Base-by-base conservation (phyloP, 2,329 filamentous ascomycete species). In the Anisogramma anomala region DNA sequence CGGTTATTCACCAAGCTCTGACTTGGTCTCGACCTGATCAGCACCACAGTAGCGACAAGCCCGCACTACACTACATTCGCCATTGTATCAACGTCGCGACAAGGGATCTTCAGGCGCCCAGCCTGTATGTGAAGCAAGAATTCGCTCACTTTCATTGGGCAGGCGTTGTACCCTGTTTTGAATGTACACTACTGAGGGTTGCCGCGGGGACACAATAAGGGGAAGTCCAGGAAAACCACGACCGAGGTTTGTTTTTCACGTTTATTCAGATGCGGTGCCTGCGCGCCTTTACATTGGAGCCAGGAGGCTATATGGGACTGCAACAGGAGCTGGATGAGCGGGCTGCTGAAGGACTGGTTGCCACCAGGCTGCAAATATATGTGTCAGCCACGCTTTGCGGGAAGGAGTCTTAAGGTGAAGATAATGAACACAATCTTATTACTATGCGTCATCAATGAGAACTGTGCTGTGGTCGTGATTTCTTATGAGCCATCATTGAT, bases 141-240 rank as follows among this genome's bases (percentile, higher is more conserved):
- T 27, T 20, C 32, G 28, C 22, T 39, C 25, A 25, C 18, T 25
- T 41, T 32, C 31, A 30, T 22, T 33, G n/a, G 27, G 20, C 33
- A 36, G 38, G 39, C 35, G 18, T 19, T 42, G 42, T 42, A 36
- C 28, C 10, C 39, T 31, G 11, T 42, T 39, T 44, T 43, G 33
- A 26, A 38, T 48, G 46, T 46, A 42, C 39, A 43, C 33, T 46
- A 43, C 33, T 27, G 33, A 31, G 36, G 39, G 33, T 13, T 22
- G 14, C 20, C n/a, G 14, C 11, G 18, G 37, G 31, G 34, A 26
- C 22, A 38, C 18, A 37, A 33, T 15, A 34, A 40, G 30, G 36
- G 27, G 35, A 34, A 34, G 22, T 26, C 31, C 30, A 38, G 37
- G 13, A 31, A 27, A 28, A 25, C 23, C 18, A 17, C 5, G 11